Base-by-base conservation (phyloP, 139 green algal genomes). In the Picochlorum sp. region DNA sequence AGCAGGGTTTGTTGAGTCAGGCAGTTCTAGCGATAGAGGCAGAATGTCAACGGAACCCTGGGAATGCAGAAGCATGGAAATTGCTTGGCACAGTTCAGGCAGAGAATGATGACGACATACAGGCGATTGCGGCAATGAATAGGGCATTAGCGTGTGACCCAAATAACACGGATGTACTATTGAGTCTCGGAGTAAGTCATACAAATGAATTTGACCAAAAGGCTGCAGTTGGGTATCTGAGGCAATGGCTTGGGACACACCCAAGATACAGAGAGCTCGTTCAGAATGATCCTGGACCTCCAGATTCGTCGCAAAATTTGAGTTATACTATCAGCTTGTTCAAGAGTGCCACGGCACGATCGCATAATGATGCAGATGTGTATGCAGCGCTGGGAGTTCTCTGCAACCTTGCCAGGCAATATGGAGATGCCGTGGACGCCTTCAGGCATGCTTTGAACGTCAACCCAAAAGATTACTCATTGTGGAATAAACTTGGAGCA, bases 401-500 rank as follows among this genome's bases (percentile, higher is more conserved):
- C 59, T 84, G 88, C 66, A 96, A 96, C 76, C 83, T 99, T 47
- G 71, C 68, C 0, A 63, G 92, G 2, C 65, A 90, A 31, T 98
- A 91, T 73, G 77, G 85, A 55, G 62, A 45, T 0, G 93, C 94
- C 0, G 87, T 92, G 8, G 41, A 85, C 21, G 44, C 60, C 13
- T 74, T 74, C 18, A 60, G 64, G 5, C 41, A 56, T 3, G 87
- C 86, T 9, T 73, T 96, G 45, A 54, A 79, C 68, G 60, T 95
- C 15, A 71, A 73, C 6, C 83, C 88, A 3, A 16, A 70, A 2
- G 89, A 96, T 76, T 95, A 95, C 72, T 84, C 67, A 26, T 74
- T 96, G 65, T 97, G 92, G 90, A 98, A 98, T 83, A 97, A 97
- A 79, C 83, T 98, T 56, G 92, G 91, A 13, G 87, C 87, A 20